Percentiles rank a stretch among this genome's conserved stretches.
Evolutionary conservation across 352 stramenopile genomes (phyloP).

Genomic region (Globisporangium paddicum): DNA sequence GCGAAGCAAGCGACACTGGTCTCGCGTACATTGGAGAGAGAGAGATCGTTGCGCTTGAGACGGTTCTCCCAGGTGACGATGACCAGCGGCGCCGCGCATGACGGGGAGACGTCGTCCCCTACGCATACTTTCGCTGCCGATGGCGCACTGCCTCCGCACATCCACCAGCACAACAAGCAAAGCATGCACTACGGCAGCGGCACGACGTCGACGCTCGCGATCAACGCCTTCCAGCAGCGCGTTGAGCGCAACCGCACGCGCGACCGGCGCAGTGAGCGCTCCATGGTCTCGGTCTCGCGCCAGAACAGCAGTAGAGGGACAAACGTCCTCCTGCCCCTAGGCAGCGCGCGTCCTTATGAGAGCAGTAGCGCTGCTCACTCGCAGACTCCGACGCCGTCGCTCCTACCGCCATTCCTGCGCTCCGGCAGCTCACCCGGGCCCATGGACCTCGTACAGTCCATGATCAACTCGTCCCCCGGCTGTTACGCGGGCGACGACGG

Average conservation of each 20-base stretch:
- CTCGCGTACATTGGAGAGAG: background rate
- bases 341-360: background rate
- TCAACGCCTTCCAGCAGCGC: slow-evolving; percentile 14
- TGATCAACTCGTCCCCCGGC: slow-evolving; percentile 19
- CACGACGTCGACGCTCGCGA: slow-evolving; percentile 12
- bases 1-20: background rate
- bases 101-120: background rate
- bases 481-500: slow-evolving; percentile 54
- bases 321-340: background rate
- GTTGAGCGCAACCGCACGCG: slow-evolving; percentile 12
- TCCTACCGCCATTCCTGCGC: background rate
- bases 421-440: background rate
- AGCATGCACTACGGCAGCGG: slow-evolving; percentile 28
- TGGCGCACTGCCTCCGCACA: background rate
- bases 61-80: background rate
- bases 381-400: background rate
- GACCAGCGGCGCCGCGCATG: background rate
- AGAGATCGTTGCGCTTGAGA: background rate
- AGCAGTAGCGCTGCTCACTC: background rate
- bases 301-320: background rate
- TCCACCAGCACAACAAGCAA: background rate
- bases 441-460: slow-evolving; percentile 8
- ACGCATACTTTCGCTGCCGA: background rate
- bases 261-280: slow-evolving; percentile 2
- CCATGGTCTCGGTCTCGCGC: background rate